Evolutionary conservation across 306 rosid species (phyloP).

Genomic region (Cicer yamashitae): DNA sequence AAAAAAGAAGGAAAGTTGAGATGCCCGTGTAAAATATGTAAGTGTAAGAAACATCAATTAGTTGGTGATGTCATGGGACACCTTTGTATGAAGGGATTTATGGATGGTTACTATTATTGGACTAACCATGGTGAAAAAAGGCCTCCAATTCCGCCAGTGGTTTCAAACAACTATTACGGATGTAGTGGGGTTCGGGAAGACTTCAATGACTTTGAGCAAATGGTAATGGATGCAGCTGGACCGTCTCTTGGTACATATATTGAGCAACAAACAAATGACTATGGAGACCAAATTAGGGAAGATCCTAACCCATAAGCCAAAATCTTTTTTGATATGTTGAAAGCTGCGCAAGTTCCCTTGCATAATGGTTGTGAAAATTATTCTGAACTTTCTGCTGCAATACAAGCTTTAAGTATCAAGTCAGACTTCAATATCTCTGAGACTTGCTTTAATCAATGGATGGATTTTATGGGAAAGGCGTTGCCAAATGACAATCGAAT

Average conservation of each 20-base stretch:
- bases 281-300: not conserved
- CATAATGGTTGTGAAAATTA: not conserved
- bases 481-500: not conserved
- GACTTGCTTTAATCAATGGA: not conserved
- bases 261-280: not conserved
- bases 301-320: not conserved
- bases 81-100: not conserved
- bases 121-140: too few relatives aligned
- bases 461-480: not conserved
- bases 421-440: not conserved
- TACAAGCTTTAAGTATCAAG: slow-evolving; percentile 12
- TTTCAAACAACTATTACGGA: not conserved
- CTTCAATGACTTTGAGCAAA: not conserved
- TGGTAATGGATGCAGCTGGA: not conserved
- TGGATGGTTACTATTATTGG: too few relatives aligned
- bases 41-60: too few relatives aligned
- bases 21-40: too few relatives aligned
- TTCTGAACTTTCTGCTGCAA: not conserved
- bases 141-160: too few relatives aligned
- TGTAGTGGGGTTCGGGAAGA: not conserved
- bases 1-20: too few relatives aligned
- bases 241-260: not conserved
- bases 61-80: not conserved
- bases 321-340: not conserved
- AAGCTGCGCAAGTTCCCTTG: not conserved